Conservation (phyloP, 75 land plant genomes). For the Adiantum capillusveneris region DNA sequence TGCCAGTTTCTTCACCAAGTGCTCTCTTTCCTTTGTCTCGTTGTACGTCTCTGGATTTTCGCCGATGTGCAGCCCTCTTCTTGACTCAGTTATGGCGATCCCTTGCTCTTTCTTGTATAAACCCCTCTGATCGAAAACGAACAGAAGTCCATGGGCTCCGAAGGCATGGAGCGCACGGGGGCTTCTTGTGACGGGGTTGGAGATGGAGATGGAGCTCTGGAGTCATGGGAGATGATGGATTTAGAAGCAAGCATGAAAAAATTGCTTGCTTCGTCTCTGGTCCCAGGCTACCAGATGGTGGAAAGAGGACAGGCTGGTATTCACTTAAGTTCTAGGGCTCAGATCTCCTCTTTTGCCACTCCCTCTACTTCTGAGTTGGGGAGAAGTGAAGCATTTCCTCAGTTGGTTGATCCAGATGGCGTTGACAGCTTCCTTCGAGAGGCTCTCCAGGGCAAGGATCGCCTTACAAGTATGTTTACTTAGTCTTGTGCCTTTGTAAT, state of each 20-base stretch:
- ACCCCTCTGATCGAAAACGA: conserved; percentile 12
- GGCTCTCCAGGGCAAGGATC: conserved; percentile 36
- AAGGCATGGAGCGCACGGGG: conserved; percentile 17
- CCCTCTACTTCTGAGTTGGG: not conserved
- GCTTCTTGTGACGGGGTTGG: conserved; percentile 7
- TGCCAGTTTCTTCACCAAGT: too few species aligned
- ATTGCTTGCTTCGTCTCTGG: conserved; percentile 27
- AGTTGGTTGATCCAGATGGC: conserved; percentile 7
- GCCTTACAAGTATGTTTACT: conserved; percentile 29
- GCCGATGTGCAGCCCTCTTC: too few species aligned
- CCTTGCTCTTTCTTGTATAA: not conserved
- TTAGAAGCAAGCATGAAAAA: conserved; percentile 62
- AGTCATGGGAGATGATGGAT: conserved; percentile 93
- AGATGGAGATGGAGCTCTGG: conserved; percentile 50
- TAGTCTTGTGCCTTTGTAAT: too few species aligned
- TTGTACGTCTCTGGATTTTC: too few species aligned
- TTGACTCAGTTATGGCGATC: too few species aligned
- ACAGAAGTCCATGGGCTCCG: conserved; percentile 13
- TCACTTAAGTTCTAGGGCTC: not conserved
- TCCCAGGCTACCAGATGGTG: not conserved
- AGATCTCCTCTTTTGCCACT: not conserved
- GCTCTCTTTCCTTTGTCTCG: too few species aligned
- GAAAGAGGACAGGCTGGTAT: too few species aligned
- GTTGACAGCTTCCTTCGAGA: conserved; percentile 31
- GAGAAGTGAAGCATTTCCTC: too few species aligned